Evolutionary conservation across 208 protist species (phyloP).

Genomic region (Sergeia podlipaevii): DNA sequence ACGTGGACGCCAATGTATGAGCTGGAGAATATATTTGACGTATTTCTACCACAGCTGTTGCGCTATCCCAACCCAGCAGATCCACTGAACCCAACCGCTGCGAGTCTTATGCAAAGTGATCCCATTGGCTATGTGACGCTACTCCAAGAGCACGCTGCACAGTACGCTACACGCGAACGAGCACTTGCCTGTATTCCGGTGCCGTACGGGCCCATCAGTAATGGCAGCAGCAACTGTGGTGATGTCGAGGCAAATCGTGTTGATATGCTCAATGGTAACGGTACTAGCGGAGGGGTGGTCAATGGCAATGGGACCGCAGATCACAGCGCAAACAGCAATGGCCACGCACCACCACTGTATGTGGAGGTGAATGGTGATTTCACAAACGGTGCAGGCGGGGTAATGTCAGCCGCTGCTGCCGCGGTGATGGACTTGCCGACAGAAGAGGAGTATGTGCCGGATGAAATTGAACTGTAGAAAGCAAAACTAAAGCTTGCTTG

Average conservation of each 20-base stretch:
- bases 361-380: too few relatives aligned
- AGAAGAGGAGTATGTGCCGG: conserved; percentile 72
- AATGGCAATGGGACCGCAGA: conserved; percentile 1
- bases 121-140: conserved; percentile 66
- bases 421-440: too few relatives aligned
- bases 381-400: too few relatives aligned
- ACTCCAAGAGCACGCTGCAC: conserved; percentile 65
- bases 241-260: neutral
- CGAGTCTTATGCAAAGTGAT: conserved; percentile 89
- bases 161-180: conserved; percentile 51
- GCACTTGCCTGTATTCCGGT: conserved; percentile 39
- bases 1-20: conserved; percentile 99
- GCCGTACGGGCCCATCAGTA: conserved; percentile 19
- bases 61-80: conserved; percentile 97
- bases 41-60: conserved; percentile 98
- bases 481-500: neutral
- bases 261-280: neutral
- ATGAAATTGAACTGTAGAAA: conserved; percentile 75
- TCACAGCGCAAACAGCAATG: neutral
- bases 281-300: neutral
- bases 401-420: too few relatives aligned
- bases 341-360: too few relatives aligned
- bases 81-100: conserved; percentile 96
- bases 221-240: neutral
- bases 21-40: conserved; percentile 92